Evolutionary conservation across 441 rosid genomes (phyloP), one percentile per base, ranked within the genome.

Genomic region (Melastoma candidum): DNA sequence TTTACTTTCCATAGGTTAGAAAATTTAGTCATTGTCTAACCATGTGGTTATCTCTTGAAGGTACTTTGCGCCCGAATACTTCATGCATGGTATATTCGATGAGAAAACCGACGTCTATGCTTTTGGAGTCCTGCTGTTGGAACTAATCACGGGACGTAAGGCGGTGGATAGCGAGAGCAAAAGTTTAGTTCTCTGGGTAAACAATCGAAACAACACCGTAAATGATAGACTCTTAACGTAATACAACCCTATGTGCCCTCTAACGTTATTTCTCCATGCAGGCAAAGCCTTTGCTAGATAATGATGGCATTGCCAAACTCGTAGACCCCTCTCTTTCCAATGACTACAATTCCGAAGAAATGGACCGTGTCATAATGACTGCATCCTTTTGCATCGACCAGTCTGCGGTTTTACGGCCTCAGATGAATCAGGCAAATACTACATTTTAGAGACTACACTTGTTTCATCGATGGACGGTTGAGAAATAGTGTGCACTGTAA

Each of bases 51-150:
- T 51, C 48, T 47, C 44, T 26, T 26, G 71, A 73, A 89, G 95
- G 55, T 89, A 85, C 70, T 85, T 89, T 64, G 97, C 97, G 45
- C 95, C 95, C 0, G 97, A 89, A 58, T 89, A 90, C 76, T 77
- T 81, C 68, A 86, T 86, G 95, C 85, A 90, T 0, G 97, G 97
- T 41, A 72, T 90, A 54, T 94, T 90, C 0, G 97, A 90, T 26
- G 97, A 86, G 77, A 90, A 90, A 71, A 90, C 94, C 0, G 97
- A 90, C 60, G 82, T 84, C 53, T 90, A 76, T 65, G 77, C 97
- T 39, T 78, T 79, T 51, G 97, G 97, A 41, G 96, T 90, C 63
- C 73, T 90, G 10, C 89, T 90, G 54, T 67, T 90, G 71, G 97
- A 90, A 77, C 78, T 90, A 61, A 74, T 90, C 59, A 79, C 92